Conservation (phyloP, 139 green algal genomes). For the Tetradesmus obliquus region DNA sequence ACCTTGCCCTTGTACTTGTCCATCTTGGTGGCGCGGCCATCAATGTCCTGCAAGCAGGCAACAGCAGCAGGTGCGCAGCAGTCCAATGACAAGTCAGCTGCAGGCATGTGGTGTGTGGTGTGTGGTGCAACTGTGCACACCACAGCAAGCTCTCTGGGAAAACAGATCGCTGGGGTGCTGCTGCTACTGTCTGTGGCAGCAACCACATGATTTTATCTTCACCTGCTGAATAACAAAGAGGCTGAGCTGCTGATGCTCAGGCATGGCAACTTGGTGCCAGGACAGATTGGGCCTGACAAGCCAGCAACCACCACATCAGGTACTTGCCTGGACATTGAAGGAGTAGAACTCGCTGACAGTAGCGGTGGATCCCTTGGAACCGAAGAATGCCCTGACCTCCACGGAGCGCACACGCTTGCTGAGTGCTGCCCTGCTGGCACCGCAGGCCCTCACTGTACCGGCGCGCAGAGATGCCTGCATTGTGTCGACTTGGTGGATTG, state of each 20-base stretch:
- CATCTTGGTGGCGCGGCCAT: slow-evolving; percentile 31
- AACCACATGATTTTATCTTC: too few species aligned
- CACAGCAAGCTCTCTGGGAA: neutral
- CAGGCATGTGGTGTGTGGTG: too few species aligned
- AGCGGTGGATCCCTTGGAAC: neutral
- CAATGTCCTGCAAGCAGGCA: neutral
- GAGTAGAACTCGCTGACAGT: slow-evolving; percentile 28
- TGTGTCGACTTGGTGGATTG: neutral
- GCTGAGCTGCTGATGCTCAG: too few species aligned
- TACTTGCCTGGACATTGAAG: slow-evolving; percentile 41
- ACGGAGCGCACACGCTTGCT: neutral
- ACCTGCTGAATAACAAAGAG: neutral
- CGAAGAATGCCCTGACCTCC: slow-evolving; percentile 28
- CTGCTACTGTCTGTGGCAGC: neutral
- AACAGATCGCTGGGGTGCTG: neutral
- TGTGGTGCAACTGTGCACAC: neutral
- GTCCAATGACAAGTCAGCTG: neutral
- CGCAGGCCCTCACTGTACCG: neutral
- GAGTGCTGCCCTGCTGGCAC: neutral
- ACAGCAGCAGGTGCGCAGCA: neutral
- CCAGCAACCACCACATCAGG: neutral
- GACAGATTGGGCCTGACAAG: neutral
- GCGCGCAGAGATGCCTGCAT: slow-evolving; percentile 13
- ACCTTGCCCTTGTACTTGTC: slow-evolving; percentile 70
- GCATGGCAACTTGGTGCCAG: too few species aligned